Percentiles rank a stretch among this genome's conserved stretches.
These are phyloP conservation scores for Camellia granthamiana DNA, from an alignment of 148 eudicot genomes.

Conservation along the genomic window DNA sequence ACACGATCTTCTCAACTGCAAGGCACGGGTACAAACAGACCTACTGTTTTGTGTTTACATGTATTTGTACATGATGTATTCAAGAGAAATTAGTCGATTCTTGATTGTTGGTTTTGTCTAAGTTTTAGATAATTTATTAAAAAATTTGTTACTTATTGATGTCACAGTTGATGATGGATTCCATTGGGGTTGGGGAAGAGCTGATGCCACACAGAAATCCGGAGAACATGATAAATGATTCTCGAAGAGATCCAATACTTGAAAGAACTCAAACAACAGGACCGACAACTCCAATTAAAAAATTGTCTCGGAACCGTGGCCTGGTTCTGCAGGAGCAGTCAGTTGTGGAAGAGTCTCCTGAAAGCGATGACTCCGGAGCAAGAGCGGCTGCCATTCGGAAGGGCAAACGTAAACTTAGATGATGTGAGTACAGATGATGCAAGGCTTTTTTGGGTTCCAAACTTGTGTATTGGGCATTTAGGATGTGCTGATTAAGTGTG, in stretches of 20 bases:
- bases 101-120: too few relatives aligned
- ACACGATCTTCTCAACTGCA: neutral
- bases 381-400: constrained; percentile 48
- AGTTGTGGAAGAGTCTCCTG: constrained; percentile 69
- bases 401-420: constrained; percentile 46
- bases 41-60: neutral
- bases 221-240: constrained; percentile 6
- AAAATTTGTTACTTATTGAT: constrained; percentile 8
- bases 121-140: neutral
- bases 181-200: constrained; percentile 70
- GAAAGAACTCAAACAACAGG: constrained; percentile 30
- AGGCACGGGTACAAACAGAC: neutral
- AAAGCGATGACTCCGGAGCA: constrained; percentile 34
- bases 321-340: constrained; percentile 70
- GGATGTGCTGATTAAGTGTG: neutral
- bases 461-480: neutral
- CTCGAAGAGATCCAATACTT: constrained; percentile 22
- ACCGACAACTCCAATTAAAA: constrained; percentile 69
- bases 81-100: neutral
- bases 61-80: neutral
- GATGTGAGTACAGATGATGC: neutral
- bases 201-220: constrained; percentile 73
- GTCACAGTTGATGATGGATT: constrained; percentile 64
- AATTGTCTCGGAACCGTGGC: constrained; percentile 74
- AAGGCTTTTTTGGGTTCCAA: neutral